Percentiles rank a stretch among this genome's conserved stretches.
phyloP scores from a whole-genome alignment of 148 eudicot genomes.

The Agrostemma githago region DNA sequence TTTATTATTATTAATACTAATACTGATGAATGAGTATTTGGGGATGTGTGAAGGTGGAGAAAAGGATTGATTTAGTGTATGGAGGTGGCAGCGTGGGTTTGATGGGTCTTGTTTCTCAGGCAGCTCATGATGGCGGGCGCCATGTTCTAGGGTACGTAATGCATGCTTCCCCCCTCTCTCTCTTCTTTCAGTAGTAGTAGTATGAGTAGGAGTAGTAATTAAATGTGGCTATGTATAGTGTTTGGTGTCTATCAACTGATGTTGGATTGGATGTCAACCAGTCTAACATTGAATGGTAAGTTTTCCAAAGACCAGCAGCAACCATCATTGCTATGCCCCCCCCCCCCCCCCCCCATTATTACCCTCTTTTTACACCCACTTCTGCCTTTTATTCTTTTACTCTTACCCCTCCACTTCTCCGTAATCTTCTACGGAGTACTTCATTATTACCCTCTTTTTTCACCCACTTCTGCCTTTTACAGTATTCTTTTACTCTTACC shows the following conservation, averaged over 20 bases:
- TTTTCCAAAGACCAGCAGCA: constrained; percentile 24
- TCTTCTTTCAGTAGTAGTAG: too few species aligned
- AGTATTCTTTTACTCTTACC: too few species aligned
- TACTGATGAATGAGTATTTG: not conserved
- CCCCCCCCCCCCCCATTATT: not conserved
- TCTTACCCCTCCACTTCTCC: too few species aligned
- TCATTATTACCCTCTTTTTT: constrained; percentile 11
- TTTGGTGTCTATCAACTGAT: not conserved
- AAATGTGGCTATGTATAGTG: not conserved
- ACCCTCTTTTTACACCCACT: constrained; percentile 1
- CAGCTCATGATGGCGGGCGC: constrained; percentile 99
- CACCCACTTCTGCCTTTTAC: not conserved
- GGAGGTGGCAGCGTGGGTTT: constrained; percentile 99
- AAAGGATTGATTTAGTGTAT: constrained; percentile 93
- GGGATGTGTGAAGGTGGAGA: constrained; percentile 61
- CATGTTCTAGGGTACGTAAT: constrained; percentile 86
- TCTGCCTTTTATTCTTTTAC: not conserved
- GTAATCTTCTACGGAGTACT: too few species aligned
- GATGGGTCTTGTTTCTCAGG: constrained; percentile 99
- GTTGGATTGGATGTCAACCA: constrained; percentile 24
- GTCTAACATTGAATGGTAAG: constrained; percentile 16
- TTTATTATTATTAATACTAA: not conserved
- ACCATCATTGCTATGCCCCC: constrained; percentile 24
- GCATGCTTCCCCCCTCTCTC: constrained; percentile 15
- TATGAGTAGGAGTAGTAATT: not conserved